These are phyloP conservation scores for Huntiella decipiens DNA, from an alignment of 2,329 filamentous ascomycete genomes.

Conservation along the genomic window DNA sequence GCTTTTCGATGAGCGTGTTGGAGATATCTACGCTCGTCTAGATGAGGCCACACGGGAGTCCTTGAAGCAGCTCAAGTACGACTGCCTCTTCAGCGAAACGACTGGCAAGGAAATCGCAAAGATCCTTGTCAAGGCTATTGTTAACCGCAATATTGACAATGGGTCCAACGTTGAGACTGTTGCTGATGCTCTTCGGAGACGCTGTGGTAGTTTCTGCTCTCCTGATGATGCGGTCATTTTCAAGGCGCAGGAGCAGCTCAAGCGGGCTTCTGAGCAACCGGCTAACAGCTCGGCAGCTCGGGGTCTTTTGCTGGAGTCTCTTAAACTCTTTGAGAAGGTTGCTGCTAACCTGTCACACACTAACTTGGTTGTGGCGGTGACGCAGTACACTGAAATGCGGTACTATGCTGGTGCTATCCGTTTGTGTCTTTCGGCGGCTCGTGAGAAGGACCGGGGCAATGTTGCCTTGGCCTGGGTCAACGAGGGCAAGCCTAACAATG, in stretches of 20 bases:
- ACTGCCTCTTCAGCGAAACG: slow-evolving; percentile 63
- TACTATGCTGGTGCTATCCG: slow-evolving; percentile 92
- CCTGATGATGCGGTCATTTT: slow-evolving; percentile 95
- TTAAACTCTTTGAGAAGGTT: slow-evolving; percentile 75
- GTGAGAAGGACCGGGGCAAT: slow-evolving; percentile 73
- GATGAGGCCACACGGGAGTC: slow-evolving; percentile 49
- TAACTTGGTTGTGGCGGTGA: slow-evolving; percentile 59
- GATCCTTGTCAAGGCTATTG: slow-evolving; percentile 88
- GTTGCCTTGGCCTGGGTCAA: slow-evolving; percentile 70
- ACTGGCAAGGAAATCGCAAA: slow-evolving; percentile 80
- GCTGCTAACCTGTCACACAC: slow-evolving; percentile 63
- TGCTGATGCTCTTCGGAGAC: slow-evolving; percentile 74
- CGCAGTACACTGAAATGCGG: slow-evolving; percentile 60
- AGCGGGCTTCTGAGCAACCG: slow-evolving; percentile 65
- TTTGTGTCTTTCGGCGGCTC: slow-evolving; percentile 65
- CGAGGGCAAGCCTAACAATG: slow-evolving; percentile 55
- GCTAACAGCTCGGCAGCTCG: slow-evolving; percentile 58
- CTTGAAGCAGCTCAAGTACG: slow-evolving; percentile 64
- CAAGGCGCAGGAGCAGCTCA: slow-evolving; percentile 90
- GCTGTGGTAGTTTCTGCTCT: slow-evolving; percentile 94
- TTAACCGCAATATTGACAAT: slow-evolving; percentile 92
- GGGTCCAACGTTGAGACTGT: slow-evolving; percentile 96
- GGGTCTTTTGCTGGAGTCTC: slow-evolving; percentile 68
- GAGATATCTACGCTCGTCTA: slow-evolving; percentile 66
- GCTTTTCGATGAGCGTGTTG: slow-evolving; percentile 80